These are phyloP conservation scores for Kodamaea kakaduensis DNA, from an alignment of 805 yeast genomes.

Conservation along the genomic window DNA sequence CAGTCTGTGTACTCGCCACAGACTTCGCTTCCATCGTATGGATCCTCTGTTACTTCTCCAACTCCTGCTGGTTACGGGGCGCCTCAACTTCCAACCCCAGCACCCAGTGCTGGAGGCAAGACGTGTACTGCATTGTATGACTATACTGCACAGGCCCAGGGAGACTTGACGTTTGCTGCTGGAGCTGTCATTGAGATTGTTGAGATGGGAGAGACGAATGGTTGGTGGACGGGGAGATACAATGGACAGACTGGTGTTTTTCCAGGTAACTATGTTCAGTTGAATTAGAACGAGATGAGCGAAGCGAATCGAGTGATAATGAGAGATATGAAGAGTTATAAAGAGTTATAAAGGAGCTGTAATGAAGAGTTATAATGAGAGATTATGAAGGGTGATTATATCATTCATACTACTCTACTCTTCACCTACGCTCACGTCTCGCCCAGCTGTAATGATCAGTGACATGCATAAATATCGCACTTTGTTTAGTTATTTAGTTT, in stretches of 20 bases:
- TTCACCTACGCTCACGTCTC: conserved; percentile 14
- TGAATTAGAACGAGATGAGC: no score
- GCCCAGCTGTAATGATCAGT: no score
- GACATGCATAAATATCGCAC: no score
- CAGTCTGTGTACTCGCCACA: conserved; percentile 16
- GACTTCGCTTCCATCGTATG: conserved; percentile 16
- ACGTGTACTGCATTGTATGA: conserved; percentile 90
- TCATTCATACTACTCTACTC: conserved; percentile 13
- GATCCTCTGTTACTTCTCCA: conserved; percentile 1
- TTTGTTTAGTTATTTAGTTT: no score
- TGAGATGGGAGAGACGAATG: conserved; percentile 77
- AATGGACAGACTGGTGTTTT: conserved; percentile 88
- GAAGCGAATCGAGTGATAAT: background rate
- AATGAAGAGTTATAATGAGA: background rate
- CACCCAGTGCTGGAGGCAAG: conserved; percentile 39
- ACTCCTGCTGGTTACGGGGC: conserved; percentile 10
- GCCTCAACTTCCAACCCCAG: conserved; percentile 24
- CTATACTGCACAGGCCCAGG: conserved; percentile 87
- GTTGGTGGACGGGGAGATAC: conserved; percentile 95
- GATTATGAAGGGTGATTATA: background rate
- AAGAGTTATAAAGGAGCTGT: background rate
- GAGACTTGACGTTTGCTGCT: conserved; percentile 83
- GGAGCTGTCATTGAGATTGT: conserved; percentile 84
- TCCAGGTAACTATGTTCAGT: conserved; percentile 94
- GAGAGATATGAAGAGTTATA: background rate